Base-by-base conservation (phyloP, 164 flowering plant species). In the Kingdonia uniflora region DNA sequence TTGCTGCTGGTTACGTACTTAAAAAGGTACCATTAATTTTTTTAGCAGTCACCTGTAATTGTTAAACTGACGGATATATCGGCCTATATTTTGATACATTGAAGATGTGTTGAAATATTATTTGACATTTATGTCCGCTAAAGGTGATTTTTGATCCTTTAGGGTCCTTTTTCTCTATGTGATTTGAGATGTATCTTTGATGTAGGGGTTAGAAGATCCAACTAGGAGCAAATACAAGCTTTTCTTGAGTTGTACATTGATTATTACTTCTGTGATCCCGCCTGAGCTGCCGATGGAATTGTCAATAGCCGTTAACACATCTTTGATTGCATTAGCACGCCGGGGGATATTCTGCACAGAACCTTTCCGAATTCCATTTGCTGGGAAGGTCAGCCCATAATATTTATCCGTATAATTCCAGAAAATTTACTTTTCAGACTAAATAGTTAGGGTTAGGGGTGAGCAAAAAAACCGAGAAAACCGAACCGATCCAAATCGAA, bases 251-350 rank as follows among this genome's bases (percentile, higher is more conserved):
- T 92, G 99, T 79, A 84, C 99, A 39, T 71, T 92, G 67, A 92
- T 92, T 57, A 76, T 92, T 57, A 92, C 99, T 47, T 88, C 99
- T 57, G 99, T 92, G 47, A 92, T 92, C 52, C 99, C 99, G 19
- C 99, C 99, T 62, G 99, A 92, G 73, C 76, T 92, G 52, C 99
- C 99, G 54, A 92, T 92, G 99, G 99, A 92, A 67, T 74, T 92
- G 53, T 92, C 99, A 25, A 92, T 92, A 64, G 99, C 99, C 56
- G 99, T 92, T 58, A 92, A 92, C 72, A 92, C 99, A 56, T 92
- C 99, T 59, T 68, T 92, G 58, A 86, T 92, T 75, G 95, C 94
- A 44, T 61, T 92, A 62, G 95, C 99, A 51, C 78, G 89, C 15
- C 89, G 87, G 56, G 99, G 99, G 50, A 92, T 92, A 71, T 92